phyloP scores from a whole-genome alignment of 108 stramenopile species.

The Pseudonitzschia delicatissima region DNA sequence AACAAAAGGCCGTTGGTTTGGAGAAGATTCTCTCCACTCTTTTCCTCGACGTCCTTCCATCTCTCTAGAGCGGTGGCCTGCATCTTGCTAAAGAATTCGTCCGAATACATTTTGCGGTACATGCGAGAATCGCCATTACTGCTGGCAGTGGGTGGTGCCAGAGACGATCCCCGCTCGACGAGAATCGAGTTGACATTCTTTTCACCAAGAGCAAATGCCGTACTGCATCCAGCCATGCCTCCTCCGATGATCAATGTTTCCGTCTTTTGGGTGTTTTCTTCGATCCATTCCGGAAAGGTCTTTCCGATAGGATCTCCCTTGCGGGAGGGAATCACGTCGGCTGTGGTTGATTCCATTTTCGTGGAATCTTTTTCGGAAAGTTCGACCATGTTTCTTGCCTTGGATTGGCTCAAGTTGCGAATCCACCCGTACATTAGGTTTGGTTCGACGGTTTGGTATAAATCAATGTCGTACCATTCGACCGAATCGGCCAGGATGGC shows the following conservation, averaged over 20 bases:
- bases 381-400: conserved; percentile 22
- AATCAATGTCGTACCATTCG: conserved; percentile 34
- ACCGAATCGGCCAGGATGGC: conserved; percentile 40
- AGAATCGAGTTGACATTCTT: conserved; percentile 30
- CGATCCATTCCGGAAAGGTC: conserved; percentile 40
- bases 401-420: conserved; percentile 18
- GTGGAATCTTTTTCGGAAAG: conserved; percentile 24
- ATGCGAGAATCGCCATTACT: conserved; percentile 23
- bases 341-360: not conserved
- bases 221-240: conserved; percentile 16
- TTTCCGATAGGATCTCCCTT: conserved; percentile 34
- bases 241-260: conserved; percentile 37
- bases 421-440: conserved; percentile 43
- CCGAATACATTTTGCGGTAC: conserved; percentile 44
- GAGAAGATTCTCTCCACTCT: conserved; percentile 26
- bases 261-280: conserved; percentile 31
- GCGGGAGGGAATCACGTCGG: conserved; percentile 21
- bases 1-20: conserved; percentile 38
- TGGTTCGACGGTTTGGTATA: conserved; percentile 43
- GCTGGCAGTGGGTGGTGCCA: conserved; percentile 32
- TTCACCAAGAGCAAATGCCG: conserved; percentile 15
- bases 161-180: conserved; percentile 25
- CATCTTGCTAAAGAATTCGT: conserved; percentile 46
- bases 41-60: conserved; percentile 35
- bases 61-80: conserved; percentile 33